These are phyloP conservation scores for Myxozyma neglecta DNA, from an alignment of 805 yeast genomes.

Conservation along the genomic window DNA sequence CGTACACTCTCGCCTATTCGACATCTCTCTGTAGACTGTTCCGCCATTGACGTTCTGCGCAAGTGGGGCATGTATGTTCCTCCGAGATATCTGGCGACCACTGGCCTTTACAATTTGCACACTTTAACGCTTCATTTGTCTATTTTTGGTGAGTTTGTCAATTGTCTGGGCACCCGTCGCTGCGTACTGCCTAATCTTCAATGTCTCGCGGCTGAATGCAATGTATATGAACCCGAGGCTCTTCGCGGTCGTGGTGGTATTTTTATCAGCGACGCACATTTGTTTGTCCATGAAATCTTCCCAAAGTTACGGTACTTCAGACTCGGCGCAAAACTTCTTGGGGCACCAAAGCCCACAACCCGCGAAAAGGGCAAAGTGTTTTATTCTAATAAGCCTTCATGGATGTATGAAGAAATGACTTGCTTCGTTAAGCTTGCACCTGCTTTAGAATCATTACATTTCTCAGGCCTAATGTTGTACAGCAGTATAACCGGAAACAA, in stretches of 20 bases:
- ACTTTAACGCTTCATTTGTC: slow-evolving; percentile 1
- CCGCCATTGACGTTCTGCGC: neutral
- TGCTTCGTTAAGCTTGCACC: neutral
- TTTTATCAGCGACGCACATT: neutral
- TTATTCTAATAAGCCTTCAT: neutral
- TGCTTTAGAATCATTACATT: neutral
- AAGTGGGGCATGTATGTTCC: neutral
- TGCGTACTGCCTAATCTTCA: neutral
- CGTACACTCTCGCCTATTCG: neutral
- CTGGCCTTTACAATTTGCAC: neutral
- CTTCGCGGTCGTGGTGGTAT: slow-evolving; percentile 4
- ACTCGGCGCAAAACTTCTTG: neutral
- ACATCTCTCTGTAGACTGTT: neutral
- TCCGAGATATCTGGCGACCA: neutral
- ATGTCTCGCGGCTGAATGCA: neutral
- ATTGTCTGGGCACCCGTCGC: neutral
- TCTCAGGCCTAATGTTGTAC: neutral
- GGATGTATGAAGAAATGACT: neutral
- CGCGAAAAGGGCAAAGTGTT: neutral
- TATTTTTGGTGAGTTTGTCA: slow-evolving; percentile 1
- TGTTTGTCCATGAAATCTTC: neutral
- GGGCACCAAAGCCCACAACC: neutral
- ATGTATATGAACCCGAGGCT: neutral
- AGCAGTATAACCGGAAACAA: neutral
- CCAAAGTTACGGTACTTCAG: neutral